A percentile compares a stretch with the other conserved stretches of the same genome.
Evolutionary conservation across 176 grass and related monocot species (phyloP).

Genomic region (Puya raimondii): DNA sequence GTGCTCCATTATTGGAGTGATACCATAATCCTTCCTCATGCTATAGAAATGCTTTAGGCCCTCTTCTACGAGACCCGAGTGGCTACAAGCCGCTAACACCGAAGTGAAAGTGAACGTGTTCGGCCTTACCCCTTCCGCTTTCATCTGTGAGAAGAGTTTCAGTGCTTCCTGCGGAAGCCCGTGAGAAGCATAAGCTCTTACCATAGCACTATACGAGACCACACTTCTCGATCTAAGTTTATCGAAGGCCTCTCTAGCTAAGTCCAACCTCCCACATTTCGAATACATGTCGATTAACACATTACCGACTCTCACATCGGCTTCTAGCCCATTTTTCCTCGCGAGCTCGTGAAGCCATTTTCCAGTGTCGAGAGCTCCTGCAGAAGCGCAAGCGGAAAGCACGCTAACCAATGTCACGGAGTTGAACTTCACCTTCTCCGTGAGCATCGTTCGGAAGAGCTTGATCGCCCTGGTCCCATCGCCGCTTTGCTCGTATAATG

Average conservation of each 20-base stretch:
- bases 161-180: constrained; percentile 54
- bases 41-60: constrained; percentile 59
- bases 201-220: constrained; percentile 75
- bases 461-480: constrained; percentile 39
- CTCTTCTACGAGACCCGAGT: constrained; percentile 61
- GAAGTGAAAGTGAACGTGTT: constrained; percentile 72
- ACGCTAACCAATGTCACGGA: constrained; percentile 70
- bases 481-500: constrained; percentile 51
- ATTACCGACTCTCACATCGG: constrained; percentile 51
- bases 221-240: constrained; percentile 23
- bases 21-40: constrained; percentile 35
- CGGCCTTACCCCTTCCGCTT: constrained; percentile 34
- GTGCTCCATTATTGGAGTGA: constrained; percentile 47
- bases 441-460: constrained; percentile 63
- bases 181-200: constrained; percentile 54
- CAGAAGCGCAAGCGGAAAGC: constrained; percentile 46
- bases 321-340: constrained; percentile 33
- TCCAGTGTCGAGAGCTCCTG: constrained; percentile 54
- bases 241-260: constrained; percentile 51
- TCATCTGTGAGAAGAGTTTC: constrained; percentile 50
- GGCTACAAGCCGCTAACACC: constrained; percentile 49
- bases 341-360: constrained; percentile 69
- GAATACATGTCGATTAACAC: constrained; percentile 64
- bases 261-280: constrained; percentile 45
- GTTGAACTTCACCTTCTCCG: constrained; percentile 45